These are phyloP conservation scores for Plantago major DNA, from an alignment of 257 asterid species.

Conservation along the genomic window DNA sequence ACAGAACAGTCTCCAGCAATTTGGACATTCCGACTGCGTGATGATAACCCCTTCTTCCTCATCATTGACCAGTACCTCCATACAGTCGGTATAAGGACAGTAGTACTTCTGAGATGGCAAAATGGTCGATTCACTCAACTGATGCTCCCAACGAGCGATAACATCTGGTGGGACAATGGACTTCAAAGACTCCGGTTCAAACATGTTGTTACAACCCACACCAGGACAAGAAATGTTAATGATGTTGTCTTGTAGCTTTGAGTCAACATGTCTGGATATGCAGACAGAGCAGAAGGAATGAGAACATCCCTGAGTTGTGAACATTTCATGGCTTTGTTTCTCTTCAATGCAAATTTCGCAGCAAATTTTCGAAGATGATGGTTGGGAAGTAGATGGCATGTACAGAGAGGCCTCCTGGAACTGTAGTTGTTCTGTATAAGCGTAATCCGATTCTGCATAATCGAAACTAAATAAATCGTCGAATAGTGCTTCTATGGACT, in stretches of 20 bases:
- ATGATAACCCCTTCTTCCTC: background rate
- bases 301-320: conserved; percentile 23
- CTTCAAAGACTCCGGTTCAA: background rate
- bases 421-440: conserved; percentile 25
- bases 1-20: conserved; percentile 25
- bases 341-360: conserved; percentile 35
- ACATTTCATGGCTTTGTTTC: conserved; percentile 21
- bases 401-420: conserved; percentile 27
- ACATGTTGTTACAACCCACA: background rate
- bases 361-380: background rate
- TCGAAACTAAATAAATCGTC: conserved; percentile 10
- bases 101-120: background rate
- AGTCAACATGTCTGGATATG: conserved; percentile 23
- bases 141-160: background rate
- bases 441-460: background rate
- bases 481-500: conserved; percentile 11
- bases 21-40: conserved; percentile 4
- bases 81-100: conserved; percentile 8
- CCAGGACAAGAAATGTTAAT: conserved; percentile 13
- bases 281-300: conserved; percentile 30
- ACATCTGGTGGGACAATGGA: background rate
- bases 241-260: conserved; percentile 30
- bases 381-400: background rate
- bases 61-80: background rate
- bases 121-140: background rate